phyloP scores from a whole-genome alignment of 805 yeast genomes.

The Candida jianshihensis region DNA sequence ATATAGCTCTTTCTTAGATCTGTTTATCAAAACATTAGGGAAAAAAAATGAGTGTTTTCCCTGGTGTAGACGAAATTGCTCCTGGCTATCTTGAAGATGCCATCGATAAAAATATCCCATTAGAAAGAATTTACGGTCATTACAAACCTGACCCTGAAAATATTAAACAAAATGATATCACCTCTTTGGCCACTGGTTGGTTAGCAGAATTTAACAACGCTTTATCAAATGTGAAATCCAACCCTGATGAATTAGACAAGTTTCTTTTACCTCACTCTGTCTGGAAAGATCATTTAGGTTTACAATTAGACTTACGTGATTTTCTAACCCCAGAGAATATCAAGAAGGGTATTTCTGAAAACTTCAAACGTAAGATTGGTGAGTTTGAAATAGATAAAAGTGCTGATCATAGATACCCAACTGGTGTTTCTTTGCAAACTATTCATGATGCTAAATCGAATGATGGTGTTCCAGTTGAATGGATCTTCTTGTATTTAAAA shows the following conservation, averaged over 20 bases:
- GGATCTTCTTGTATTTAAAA: slow-evolving; percentile 27
- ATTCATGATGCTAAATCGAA: slow-evolving; percentile 23
- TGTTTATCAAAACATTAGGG: not conserved
- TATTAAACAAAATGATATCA: slow-evolving; percentile 20
- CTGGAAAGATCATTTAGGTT: slow-evolving; percentile 33
- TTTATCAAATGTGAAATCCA: slow-evolving; percentile 7
- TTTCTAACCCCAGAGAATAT: slow-evolving; percentile 26
- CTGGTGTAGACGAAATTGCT: slow-evolving; percentile 18
- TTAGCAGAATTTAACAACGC: slow-evolving; percentile 23
- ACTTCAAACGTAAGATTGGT: slow-evolving; percentile 17
- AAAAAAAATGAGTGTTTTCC: slow-evolving; percentile 12
- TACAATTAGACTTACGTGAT: slow-evolving; percentile 28
- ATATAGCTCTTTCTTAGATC: not conserved
- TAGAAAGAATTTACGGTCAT: slow-evolving; percentile 23
- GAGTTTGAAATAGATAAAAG: slow-evolving; percentile 23
- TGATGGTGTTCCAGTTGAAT: slow-evolving; percentile 26
- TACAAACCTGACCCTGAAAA: slow-evolving; percentile 22
- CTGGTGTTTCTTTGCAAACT: slow-evolving; percentile 24
- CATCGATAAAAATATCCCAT: slow-evolving; percentile 21
- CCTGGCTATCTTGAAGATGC: slow-evolving; percentile 20
- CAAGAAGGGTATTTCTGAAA: slow-evolving; percentile 10
- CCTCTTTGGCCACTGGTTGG: slow-evolving; percentile 25
- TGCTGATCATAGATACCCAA: slow-evolving; percentile 25
- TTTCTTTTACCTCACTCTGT: slow-evolving; percentile 23
- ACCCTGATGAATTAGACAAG: slow-evolving; percentile 16